Evolutionary conservation across 2,329 filamentous ascomycete species (phyloP), one percentile per base, ranked within the genome.

Genomic region (Paraconiothyrium brasiliense): DNA sequence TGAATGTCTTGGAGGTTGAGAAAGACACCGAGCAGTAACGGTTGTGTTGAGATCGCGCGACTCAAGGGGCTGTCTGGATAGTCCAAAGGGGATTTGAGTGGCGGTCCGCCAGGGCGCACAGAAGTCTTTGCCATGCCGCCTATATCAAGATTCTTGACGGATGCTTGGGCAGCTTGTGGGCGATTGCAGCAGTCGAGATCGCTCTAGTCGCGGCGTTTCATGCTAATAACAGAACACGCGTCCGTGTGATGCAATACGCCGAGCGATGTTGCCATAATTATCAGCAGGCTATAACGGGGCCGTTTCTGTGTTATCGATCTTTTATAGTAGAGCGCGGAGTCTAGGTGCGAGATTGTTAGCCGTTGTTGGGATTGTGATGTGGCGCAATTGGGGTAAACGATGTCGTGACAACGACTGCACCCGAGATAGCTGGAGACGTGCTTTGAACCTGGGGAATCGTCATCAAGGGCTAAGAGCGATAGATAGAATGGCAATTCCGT

Each of bases 251-350:
- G 46, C 46, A 32, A 48, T 48, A 6, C 22, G 46, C 27, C 24
- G 10, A n/a, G 27, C 22, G 46, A 48, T 48, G 46, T 48, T 48
- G 46, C 46, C 46, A 48, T 48, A 8, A 48, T 48, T 9, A 48
- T 13, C 27, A 48, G 5, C 27, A 32, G 22, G 46, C 24, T 13
- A 48, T 1, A 3, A 30, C 16, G 30, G 30, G 27, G 9, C 13
- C 16, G 7, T 16, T 30, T 32, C 46, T 11, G 9, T 48, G 7
- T 13, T 48, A 30, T 48, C 3, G 7, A 32, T 13, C 1, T 10
- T 48, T 14, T 4, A 30, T n/a, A 10, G 46, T 30, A 22, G 46
- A 32, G 22, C 46, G 5, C 5, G 30, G 13, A 48, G 46, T 32
- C 4, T 48, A 30, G 22, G 5, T 8, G 46, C 24, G 20, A 11